Percentiles rank a stretch among this genome's conserved stretches.
phyloP scores from a whole-genome alignment of 2,329 filamentous ascomycete genomes.

The Cladosporium sp. region DNA sequence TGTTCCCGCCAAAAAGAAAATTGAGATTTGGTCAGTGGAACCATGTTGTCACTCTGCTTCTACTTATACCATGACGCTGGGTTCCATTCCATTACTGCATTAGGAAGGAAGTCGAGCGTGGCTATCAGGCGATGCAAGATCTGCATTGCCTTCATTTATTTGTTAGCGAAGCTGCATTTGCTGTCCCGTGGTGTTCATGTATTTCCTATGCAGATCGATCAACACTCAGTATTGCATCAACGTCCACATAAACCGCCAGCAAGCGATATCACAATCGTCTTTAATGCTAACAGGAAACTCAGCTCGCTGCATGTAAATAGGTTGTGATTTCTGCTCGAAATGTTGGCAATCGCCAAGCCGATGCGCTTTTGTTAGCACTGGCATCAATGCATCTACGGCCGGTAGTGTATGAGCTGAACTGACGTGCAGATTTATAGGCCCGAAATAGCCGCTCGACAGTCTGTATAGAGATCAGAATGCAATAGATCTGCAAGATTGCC shows the following conservation, averaged over 20 bases:
- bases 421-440: too few relatives aligned
- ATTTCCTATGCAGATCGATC: neutral
- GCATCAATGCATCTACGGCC: neutral
- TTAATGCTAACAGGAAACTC: too few relatives aligned
- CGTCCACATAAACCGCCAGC: neutral
- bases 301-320: too few relatives aligned
- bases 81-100: neutral
- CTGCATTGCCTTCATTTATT: neutral
- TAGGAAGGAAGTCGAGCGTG: neutral
- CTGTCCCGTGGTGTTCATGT: neutral
- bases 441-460: neutral
- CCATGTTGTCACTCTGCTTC: neutral
- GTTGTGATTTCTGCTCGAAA: too few relatives aligned
- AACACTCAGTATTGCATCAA: neutral
- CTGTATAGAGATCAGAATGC: neutral
- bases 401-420: too few relatives aligned
- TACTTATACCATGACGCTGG: too few relatives aligned
- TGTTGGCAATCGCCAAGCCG: too few relatives aligned
- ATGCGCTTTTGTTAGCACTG: neutral
- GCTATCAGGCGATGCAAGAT: neutral
- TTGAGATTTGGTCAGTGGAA: neutral
- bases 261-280: too few relatives aligned
- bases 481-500: neutral
- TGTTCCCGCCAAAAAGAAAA: neutral
- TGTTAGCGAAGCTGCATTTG: neutral